A percentile compares a stretch with the other conserved stretches of the same genome.
Evolutionary conservation across 73 alveolate species (phyloP).

Genomic region (Paramecium octaurelia): DNA sequence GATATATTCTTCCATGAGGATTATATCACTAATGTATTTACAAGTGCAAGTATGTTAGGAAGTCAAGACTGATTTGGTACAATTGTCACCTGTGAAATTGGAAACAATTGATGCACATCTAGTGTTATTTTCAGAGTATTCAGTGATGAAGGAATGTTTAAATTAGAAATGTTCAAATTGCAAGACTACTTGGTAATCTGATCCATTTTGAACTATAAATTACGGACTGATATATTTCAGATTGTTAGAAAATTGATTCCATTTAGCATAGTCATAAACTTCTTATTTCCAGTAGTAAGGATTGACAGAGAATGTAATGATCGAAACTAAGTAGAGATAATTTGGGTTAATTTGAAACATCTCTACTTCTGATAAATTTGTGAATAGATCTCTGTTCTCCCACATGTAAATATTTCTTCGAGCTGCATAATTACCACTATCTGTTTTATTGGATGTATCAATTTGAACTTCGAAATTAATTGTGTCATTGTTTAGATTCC

Average conservation of each 20-base stretch:
- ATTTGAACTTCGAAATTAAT: neutral
- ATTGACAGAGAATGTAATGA: neutral
- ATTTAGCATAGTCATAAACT: neutral
- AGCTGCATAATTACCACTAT: neutral
- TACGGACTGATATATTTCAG: neutral
- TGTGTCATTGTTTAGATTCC: neutral
- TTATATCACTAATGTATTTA: neutral
- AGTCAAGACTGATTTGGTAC: neutral
- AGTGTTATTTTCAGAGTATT: neutral
- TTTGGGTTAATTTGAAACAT: neutral
- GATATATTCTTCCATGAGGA: neutral
- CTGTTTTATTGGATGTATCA: neutral
- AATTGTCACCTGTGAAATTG: neutral
- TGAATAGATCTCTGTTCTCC: neutral
- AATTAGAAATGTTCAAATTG: neutral
- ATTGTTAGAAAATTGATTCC: neutral
- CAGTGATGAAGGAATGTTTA: neutral
- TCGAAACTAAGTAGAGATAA: neutral
- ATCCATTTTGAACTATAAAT: neutral
- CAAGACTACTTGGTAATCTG: neutral
- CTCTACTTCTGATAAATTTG: neutral
- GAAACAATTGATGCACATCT: neutral
- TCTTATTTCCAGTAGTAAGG: neutral
- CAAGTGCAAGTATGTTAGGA: neutral
- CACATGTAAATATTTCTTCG: slow-evolving; percentile 2